A percentile compares a stretch with the other conserved stretches of the same genome.
phyloP scores from a whole-genome alignment of 2,329 filamentous ascomycete genomes.

The Penicillium frequentans region DNA sequence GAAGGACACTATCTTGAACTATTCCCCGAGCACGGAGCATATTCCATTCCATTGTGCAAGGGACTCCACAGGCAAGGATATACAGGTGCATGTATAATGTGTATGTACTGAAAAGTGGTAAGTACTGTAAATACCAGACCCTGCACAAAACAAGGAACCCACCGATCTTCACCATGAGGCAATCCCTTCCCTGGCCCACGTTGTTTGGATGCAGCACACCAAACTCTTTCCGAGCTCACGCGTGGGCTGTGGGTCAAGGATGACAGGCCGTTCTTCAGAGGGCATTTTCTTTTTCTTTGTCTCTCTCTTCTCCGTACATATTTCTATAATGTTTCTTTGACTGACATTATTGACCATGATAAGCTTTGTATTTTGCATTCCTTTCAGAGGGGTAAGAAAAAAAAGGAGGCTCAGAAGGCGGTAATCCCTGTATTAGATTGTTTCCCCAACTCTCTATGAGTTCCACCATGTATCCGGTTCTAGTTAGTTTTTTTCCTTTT shows the following conservation, averaged over 20 bases:
- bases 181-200: slow-evolving; percentile 34
- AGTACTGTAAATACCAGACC: slow-evolving; percentile 1
- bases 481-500: not conserved
- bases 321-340: too few relatives aligned
- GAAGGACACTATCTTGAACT: not conserved
- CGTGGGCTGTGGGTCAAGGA: slow-evolving; percentile 39
- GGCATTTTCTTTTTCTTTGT: slow-evolving; percentile 1
- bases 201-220: slow-evolving; percentile 39
- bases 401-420: not conserved
- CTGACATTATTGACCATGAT: not conserved
- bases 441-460: not conserved
- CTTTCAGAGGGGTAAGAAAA: not conserved
- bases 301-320: not conserved
- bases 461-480: not conserved
- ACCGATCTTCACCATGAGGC: slow-evolving; percentile 27
- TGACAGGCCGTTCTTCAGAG: slow-evolving; percentile 30
- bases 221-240: slow-evolving; percentile 35
- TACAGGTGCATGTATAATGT: not conserved
- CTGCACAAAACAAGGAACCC: slow-evolving; percentile 19
- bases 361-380: not conserved
- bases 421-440: not conserved
- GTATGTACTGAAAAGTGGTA: not conserved
- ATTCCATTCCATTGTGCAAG: not conserved
- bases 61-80: not conserved
- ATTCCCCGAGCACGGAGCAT: not conserved